phyloP scores from a whole-genome alignment of 2,329 filamentous ascomycete species.

The Exophiala aquamarina region DNA sequence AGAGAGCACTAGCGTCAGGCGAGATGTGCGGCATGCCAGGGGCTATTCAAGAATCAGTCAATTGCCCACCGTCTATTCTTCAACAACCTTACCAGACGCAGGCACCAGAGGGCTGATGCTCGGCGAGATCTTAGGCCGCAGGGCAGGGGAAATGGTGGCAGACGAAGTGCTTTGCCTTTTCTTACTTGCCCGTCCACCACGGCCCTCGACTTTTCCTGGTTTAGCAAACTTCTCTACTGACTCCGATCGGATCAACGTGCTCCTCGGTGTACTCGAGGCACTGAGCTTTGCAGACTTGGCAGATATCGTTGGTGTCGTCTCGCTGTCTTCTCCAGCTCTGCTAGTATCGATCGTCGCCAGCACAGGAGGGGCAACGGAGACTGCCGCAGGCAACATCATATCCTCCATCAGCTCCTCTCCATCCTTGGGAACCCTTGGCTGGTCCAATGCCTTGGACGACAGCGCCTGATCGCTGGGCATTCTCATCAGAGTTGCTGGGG shows the following conservation, averaged over 20 bases:
- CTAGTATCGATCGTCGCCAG: slow-evolving; percentile 52
- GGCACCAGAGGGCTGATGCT: slow-evolving; percentile 90
- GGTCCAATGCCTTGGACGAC: slow-evolving; percentile 34
- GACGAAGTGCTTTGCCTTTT: slow-evolving; percentile 72
- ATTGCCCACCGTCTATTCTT: slow-evolving; percentile 18
- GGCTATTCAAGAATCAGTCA: slow-evolving; percentile 19
- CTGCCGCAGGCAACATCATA: slow-evolving; percentile 67
- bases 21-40: slow-evolving; percentile 43
- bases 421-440: slow-evolving; percentile 41
- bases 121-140: slow-evolving; percentile 86
- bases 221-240: slow-evolving; percentile 37
- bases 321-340: slow-evolving; percentile 40
- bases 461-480: slow-evolving; percentile 52
- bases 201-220: slow-evolving; percentile 23
- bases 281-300: slow-evolving; percentile 63
- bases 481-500: slow-evolving; percentile 85
- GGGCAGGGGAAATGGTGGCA: slow-evolving; percentile 78
- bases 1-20: slow-evolving; percentile 64
- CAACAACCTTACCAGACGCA: slow-evolving; percentile 58
- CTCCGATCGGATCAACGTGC: slow-evolving; percentile 32
- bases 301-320: slow-evolving; percentile 60
- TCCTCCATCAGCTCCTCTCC: slow-evolving; percentile 61
- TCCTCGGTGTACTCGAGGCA: slow-evolving; percentile 47
- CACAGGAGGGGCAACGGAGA: slow-evolving; percentile 50
- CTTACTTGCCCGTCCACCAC: slow-evolving; percentile 54